A percentile compares a stretch with the other conserved stretches of the same genome.
Evolutionary conservation across 768 basidiomycete species (phyloP).

Genomic region (Lanmaoa pseudosensibilis): DNA sequence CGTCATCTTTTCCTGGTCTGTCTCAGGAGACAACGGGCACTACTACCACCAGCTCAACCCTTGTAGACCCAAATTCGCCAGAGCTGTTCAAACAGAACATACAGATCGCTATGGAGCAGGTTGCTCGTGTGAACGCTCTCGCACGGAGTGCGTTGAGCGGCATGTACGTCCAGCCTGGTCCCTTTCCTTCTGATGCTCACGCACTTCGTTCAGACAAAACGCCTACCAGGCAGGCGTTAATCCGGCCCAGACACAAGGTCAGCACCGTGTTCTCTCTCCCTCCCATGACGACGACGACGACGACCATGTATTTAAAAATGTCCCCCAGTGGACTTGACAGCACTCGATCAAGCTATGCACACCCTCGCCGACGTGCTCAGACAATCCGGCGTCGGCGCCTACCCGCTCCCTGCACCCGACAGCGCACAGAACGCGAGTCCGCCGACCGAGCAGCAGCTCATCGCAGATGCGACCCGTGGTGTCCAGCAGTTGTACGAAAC

Average conservation of each 20-base stretch:
- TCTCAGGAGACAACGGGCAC: slow-evolving; percentile 29
- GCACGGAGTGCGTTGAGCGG: slow-evolving; percentile 49
- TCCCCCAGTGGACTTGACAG: slow-evolving; percentile 44
- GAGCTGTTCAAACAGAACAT: slow-evolving; percentile 63
- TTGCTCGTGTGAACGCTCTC: slow-evolving; percentile 47
- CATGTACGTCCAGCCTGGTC: slow-evolving; percentile 44
- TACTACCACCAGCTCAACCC: slow-evolving; percentile 3
- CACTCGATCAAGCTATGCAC: slow-evolving; percentile 52
- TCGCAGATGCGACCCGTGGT: slow-evolving; percentile 41
- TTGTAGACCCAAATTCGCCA: slow-evolving; percentile 56
- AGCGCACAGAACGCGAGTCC: slow-evolving; percentile 10
- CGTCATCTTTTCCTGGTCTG: slow-evolving; percentile 18
- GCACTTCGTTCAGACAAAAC: slow-evolving; percentile 30
- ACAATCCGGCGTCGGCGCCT: slow-evolving; percentile 64
- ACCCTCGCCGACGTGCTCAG: slow-evolving; percentile 49
- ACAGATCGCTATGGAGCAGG: slow-evolving; percentile 38
- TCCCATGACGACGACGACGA: too few species aligned
- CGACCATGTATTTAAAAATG: neutral
- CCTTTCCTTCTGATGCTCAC: neutral
- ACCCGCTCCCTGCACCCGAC: slow-evolving; percentile 46
- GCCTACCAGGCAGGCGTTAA: slow-evolving; percentile 38
- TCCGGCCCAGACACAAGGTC: slow-evolving; percentile 57
- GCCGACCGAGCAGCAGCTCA: slow-evolving; percentile 48
- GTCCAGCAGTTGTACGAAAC: slow-evolving; percentile 51
- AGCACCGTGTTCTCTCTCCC: neutral